Evolutionary conservation across 1,284 basidiomycete species (phyloP), one percentile per base, ranked within the genome.

Genomic region (Puccinia novopanici): DNA sequence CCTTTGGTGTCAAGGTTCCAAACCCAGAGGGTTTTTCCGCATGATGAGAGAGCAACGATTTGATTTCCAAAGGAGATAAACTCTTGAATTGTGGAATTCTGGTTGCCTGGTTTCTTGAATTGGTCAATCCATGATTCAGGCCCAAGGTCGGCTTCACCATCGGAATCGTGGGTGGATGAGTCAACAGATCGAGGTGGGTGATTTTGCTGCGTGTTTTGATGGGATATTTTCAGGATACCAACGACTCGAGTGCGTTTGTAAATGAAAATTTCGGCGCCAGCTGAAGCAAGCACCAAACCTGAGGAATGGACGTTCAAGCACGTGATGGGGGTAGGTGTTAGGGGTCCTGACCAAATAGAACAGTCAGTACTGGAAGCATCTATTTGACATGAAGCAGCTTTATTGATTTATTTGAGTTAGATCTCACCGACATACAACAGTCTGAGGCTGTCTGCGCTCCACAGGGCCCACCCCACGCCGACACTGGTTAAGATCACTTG

Each of bases 391-490:
- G 34, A 52, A 71, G 6, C 45, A 17, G 17, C 0, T 9, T 37
- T 0, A 42, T n/a, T 22, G 17, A n/a, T 45, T 8, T 40, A 75
- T 27, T 37, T n/a, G 45, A 55, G 48, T n/a, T 37, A 13, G 12
- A 12, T 52, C 93, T 87, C 85, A 92, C 95, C 94, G 81, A 97
- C 94, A 85, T 99, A 98, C 67, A 98, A 88, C 68, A 99, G 87
- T 22, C 89, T 90, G 92, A 99, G 95, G 86, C 92, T 93, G 48
- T 91, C 92, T 17, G 94, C 94, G 84, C 98, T 94, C 96, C 96
- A 99, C 86, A 98, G 89, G 27, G 94, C 92, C 96, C 96, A 99
- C 83, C 92, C 91, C 82, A 89, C 90, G 19, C 96, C 96, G 6
- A 98, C 86, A 84, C 93, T 95, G 17, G 95, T 97, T 59, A 98